phyloP scores from a whole-genome alignment of 768 basidiomycete genomes.

The Daedaleopsis sinensis region DNA sequence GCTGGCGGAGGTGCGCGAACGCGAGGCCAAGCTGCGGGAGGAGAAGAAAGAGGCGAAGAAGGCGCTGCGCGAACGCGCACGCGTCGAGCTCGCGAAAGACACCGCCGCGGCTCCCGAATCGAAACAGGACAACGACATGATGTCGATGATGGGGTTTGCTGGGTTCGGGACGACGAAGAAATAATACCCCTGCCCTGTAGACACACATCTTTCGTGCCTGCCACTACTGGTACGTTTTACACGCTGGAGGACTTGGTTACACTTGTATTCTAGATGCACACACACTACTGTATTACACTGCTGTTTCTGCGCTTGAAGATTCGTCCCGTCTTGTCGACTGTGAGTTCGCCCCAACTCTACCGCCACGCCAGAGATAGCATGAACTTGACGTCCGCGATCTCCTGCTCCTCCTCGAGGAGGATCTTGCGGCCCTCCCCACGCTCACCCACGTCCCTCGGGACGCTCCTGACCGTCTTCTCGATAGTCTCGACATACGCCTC shows the following conservation, averaged over 20 bases:
- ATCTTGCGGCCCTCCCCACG: constrained; percentile 50
- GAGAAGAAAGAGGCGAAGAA: constrained; percentile 82
- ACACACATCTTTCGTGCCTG: background rate
- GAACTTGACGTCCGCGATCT: constrained; percentile 81
- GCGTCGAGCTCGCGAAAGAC: constrained; percentile 63
- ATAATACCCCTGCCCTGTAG: constrained; percentile 35
- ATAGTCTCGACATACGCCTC: constrained; percentile 69
- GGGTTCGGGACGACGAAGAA: constrained; percentile 90
- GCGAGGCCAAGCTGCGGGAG: constrained; percentile 66
- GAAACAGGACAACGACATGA: constrained; percentile 65
- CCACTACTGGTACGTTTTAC: background rate
- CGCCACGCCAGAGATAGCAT: constrained; percentile 63
- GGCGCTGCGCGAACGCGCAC: constrained; percentile 73
- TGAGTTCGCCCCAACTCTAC: constrained; percentile 30
- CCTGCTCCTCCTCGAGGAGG: constrained; percentile 86
- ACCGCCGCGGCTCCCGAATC: constrained; percentile 30
- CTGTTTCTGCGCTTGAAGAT: constrained; percentile 14
- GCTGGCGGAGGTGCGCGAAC: constrained; percentile 76
- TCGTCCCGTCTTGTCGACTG: constrained; percentile 1
- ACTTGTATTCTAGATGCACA: constrained; percentile 32
- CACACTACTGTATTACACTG: constrained; percentile 35
- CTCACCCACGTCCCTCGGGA: constrained; percentile 62
- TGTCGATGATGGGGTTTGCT: constrained; percentile 87
- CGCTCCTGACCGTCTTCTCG: constrained; percentile 70
- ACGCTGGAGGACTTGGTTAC: constrained; percentile 25